Evolutionary conservation across 208 protist species (phyloP), one percentile per base, ranked within the genome.

Genomic region (Herpetomonas muscarum): DNA sequence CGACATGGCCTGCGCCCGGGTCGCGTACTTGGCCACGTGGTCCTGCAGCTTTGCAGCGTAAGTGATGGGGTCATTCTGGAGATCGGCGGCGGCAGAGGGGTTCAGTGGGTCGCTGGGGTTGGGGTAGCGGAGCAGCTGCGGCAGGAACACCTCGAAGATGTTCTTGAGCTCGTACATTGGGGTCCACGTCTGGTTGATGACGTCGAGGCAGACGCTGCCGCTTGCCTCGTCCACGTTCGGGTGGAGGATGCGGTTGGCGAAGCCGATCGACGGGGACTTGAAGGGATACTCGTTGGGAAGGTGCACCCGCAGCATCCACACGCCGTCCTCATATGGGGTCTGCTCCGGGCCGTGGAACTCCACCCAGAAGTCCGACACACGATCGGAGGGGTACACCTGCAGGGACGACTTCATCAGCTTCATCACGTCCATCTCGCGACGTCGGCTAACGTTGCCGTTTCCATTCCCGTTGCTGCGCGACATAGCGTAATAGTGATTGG

Each of bases 171-270:
- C 95, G 81, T 98, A 99, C 93, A 99, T 98, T 6, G 98, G 98
- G 31, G 92, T 98, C 98, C 98, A 99, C 6, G 97, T 98, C 61
- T 99, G 97, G 74, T 99, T 99, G 67, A 99, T 98, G 41, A 99
- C 97, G 68, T 99, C 97, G 13, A 99, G 82, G 76, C 98, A 99
- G 41, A 99, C 97, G 48, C 95, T 98, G 34, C 98, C 98, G 29
- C 97, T 99, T 55, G 73, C 69, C 67, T 98, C 96, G 67, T 99
- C 97, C 5, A 99, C 97, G 71, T 99, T 99, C 21, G 98, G 97
- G 70, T 99, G 98, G 66, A 94, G 96, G 47, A 99, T 98, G 48
- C 85, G 87, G 68, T 99, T 99, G 42, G 80, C 69, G 67, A 99
- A 99, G 12, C 97, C 98, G 63, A 99, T 98, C 0, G 96, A 98